phyloP scores from a whole-genome alignment of 768 basidiomycete genomes.

The Suillus spraguei region DNA sequence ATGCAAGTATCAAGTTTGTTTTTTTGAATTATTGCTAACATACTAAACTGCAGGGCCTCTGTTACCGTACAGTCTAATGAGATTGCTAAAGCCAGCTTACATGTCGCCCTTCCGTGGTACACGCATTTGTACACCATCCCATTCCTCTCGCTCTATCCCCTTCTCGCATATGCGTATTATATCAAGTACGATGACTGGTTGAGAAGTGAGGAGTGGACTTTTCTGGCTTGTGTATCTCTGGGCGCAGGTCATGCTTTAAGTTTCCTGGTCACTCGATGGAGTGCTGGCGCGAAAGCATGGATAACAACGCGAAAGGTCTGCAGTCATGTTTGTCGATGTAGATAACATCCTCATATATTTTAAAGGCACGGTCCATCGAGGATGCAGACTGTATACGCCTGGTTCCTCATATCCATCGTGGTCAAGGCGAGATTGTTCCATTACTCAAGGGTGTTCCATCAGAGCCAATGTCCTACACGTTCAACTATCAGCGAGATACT shows the following conservation, averaged over 20 bases:
- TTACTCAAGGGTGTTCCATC: conserved; percentile 62
- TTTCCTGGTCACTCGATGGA: conserved; percentile 93
- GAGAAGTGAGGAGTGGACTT: conserved; percentile 96
- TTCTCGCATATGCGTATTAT: conserved; percentile 90
- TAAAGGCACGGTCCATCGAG: conserved; percentile 60
- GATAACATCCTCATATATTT: conserved; percentile 7
- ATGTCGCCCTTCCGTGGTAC: conserved; percentile 67
- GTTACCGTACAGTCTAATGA: conserved; percentile 65
- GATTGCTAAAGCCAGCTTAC: conserved; percentile 67
- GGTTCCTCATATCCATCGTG: conserved; percentile 78
- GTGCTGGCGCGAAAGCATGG: conserved; percentile 72
- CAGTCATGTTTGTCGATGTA: not conserved
- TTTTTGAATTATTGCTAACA: not conserved
- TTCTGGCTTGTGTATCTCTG: conserved; percentile 84
- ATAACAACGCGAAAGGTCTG: conserved; percentile 77
- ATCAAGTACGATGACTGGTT: conserved; percentile 90
- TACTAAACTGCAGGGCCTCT: conserved; percentile 33
- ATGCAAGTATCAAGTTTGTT: not conserved
- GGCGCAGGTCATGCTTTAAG: conserved; percentile 89
- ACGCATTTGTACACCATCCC: conserved; percentile 75
- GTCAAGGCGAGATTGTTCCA: conserved; percentile 87
- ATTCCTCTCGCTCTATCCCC: conserved; percentile 78
- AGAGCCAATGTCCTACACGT: conserved; percentile 71
- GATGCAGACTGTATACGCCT: conserved; percentile 83
- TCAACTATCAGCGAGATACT: conserved; percentile 94